Evolutionary conservation across 192 early-diverging fungal species (phyloP).

Genomic region (Podochytrium sp.): DNA sequence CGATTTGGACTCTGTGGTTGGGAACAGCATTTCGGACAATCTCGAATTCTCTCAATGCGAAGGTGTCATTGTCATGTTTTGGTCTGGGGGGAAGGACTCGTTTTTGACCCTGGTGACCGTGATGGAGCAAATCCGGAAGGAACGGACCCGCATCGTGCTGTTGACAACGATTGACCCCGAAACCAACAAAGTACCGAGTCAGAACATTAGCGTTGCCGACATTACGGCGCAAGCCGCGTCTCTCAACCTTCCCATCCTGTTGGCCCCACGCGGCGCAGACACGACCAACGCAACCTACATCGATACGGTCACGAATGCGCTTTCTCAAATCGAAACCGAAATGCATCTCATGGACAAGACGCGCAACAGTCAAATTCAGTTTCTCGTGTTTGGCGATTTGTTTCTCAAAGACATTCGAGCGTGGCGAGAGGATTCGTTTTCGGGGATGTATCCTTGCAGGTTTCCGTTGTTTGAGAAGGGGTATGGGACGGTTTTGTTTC

Average conservation of each 20-base stretch:
- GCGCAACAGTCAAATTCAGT: background rate
- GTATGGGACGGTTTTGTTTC: background rate
- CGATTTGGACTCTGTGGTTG: background rate
- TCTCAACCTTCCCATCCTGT: slow-evolving; percentile 9
- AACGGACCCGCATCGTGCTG: background rate
- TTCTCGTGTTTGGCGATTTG: slow-evolving; percentile 16
- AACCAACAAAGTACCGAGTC: background rate
- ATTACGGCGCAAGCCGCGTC: background rate
- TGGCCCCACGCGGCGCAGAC: background rate
- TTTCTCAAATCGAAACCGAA: background rate
- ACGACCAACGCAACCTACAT: slow-evolving; percentile 12
- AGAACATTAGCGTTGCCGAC: slow-evolving; percentile 5
- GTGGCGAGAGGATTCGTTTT: slow-evolving; percentile 4
- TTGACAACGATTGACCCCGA: slow-evolving; percentile 18
- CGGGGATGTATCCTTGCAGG: background rate
- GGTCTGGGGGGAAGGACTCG: slow-evolving; percentile 21
- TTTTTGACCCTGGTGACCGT: background rate
- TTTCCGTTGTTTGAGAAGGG: slow-evolving; percentile 14
- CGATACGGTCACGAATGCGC: background rate
- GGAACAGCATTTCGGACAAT: background rate
- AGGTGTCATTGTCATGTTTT: slow-evolving; percentile 12
- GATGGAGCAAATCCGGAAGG: background rate
- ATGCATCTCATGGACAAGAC: background rate
- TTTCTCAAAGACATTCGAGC: slow-evolving; percentile 20
- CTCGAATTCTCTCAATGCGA: background rate